Conservation (phyloP, 176 grass and related monocot species). For the Saccharum officinarum region DNA sequence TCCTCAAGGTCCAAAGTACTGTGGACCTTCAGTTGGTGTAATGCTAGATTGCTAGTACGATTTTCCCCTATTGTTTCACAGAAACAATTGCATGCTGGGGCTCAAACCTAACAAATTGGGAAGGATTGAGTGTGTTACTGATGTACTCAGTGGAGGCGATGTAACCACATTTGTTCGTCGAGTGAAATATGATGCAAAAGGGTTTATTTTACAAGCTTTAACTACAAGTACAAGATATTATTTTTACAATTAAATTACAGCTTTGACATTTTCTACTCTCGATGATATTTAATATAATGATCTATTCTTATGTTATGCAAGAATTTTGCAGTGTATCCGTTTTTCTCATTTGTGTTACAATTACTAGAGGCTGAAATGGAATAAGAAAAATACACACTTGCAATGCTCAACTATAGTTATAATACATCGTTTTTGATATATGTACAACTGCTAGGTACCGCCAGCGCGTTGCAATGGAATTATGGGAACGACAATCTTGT, state of each 20-base stretch:
- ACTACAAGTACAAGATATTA: neutral
- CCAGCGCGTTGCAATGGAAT: neutral
- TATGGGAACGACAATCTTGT: neutral
- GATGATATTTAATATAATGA: neutral
- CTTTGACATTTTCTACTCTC: neutral
- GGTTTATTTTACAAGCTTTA: neutral
- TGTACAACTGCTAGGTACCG: neutral
- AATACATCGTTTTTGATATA: neutral
- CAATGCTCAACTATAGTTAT: neutral
- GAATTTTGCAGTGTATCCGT: neutral
- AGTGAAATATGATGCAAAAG: neutral
- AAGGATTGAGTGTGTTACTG: neutral
- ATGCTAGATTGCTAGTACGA: neutral
- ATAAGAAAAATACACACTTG: neutral
- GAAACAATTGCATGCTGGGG: conserved; percentile 2
- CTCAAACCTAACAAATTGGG: neutral
- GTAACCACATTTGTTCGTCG: neutral
- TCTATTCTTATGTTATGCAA: neutral
- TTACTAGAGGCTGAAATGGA: neutral
- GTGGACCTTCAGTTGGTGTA: neutral
- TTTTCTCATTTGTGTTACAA: neutral
- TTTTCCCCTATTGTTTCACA: neutral
- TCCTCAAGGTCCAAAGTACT: neutral
- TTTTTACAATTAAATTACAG: neutral
- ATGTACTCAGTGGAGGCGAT: neutral